Base-by-base conservation (phyloP, 768 basidiomycete species). In the Amanita rimosa region DNA sequence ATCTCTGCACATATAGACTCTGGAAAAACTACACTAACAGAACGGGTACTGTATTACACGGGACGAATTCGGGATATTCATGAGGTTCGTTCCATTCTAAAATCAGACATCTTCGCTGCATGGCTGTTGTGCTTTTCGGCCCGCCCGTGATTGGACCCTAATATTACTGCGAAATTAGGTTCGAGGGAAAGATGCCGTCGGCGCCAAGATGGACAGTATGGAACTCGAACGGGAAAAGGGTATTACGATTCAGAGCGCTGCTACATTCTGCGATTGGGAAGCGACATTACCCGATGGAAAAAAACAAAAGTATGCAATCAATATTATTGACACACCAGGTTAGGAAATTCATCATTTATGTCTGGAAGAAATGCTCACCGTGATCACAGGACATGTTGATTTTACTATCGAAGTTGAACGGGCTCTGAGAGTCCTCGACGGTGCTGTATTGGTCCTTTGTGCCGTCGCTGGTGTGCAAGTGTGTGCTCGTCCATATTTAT, bases 141-240 rank as follows among this genome's bases (percentile, higher is more conserved):
- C 46, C 21, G 2, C 26, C 16, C 14, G 39, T 31, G 44, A 54
- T 2, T 11, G 7, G 48, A 24, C 46, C 42, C 52, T 52, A 41
- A 44, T 37, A 38, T 17, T 37, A 42, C 26, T 3, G 24, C 8
- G 24, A 26, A 35, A 51, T 10, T 57, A 90, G 87, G 90, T 95
- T 52, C 76, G 96, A 52, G 96, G 96, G 38, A 78, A 87, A 47
- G 96, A 99, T 64, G 82, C 84, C 24, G 93, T 98, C 16, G 96
- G 96, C 46, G 96, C 96, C 6, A 99, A 99, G 72, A 99, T 99
- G 96, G 96, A 99, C 65, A 90, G 85, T 57, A 99, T 99, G 96
- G 96, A 99, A 54, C 72, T 99, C 3, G 96, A 99, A 64, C 75
- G 95, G 41, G 96, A 98, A 67, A 98, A 99, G 69, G 96, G 96